These are phyloP conservation scores for Malus asiatica DNA, from an alignment of 306 rosid genomes.

Conservation along the genomic window DNA sequence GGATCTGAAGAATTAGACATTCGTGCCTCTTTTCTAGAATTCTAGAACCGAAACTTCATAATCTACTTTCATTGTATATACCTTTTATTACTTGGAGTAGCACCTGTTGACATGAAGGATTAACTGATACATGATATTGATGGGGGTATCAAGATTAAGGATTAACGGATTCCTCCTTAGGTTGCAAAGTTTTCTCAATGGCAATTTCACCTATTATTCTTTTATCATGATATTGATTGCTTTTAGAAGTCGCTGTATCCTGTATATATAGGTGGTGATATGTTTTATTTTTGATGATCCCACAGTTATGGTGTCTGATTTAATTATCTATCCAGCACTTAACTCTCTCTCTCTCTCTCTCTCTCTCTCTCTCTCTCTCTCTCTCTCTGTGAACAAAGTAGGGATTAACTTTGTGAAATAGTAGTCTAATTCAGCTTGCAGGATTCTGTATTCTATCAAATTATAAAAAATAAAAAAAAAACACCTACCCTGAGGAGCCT, in stretches of 20 bases:
- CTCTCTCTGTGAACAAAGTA: background rate
- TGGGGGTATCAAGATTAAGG: background rate
- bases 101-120: background rate
- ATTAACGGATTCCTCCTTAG: background rate
- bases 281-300: background rate
- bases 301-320: background rate
- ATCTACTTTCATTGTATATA: background rate
- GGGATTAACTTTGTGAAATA: background rate
- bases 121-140: background rate
- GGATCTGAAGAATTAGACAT: conserved; percentile 36
- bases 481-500: background rate
- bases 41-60: conserved; percentile 11
- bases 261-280: background rate
- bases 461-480: too few relatives aligned
- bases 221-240: background rate
- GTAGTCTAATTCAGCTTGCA: background rate
- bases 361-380: background rate
- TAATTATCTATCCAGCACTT: background rate
- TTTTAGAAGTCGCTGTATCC: background rate
- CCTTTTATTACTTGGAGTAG: background rate
- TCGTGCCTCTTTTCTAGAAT: conserved; percentile 30
- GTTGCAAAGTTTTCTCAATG: background rate
- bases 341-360: background rate
- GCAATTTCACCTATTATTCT: background rate
- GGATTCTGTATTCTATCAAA: background rate